These are phyloP conservation scores for Prinsepia uniflora DNA, from an alignment of 306 rosid species.

Conservation along the genomic window DNA sequence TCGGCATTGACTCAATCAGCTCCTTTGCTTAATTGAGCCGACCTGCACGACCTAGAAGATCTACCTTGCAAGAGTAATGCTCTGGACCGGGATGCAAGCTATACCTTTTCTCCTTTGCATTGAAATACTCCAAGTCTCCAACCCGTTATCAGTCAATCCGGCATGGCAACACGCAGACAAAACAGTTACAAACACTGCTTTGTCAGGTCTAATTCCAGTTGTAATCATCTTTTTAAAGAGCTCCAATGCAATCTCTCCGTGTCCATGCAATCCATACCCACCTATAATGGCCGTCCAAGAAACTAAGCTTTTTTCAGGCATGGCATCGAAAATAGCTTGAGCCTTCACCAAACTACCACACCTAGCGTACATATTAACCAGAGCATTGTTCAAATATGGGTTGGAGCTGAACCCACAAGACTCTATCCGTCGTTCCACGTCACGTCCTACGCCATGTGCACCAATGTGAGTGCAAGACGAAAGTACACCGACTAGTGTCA, in stretches of 20 bases:
- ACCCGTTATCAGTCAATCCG: conserved; percentile 66
- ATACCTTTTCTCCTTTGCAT: conserved; percentile 48
- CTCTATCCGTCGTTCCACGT: conserved; percentile 31
- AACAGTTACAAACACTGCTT: conserved; percentile 60
- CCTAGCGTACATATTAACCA: conserved; percentile 48
- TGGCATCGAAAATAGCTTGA: conserved; percentile 30
- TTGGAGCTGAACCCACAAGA: conserved; percentile 32
- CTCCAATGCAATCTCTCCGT: conserved; percentile 57
- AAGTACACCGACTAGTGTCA: conserved; percentile 48
- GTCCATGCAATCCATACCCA: conserved; percentile 91
- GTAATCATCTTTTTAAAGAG: conserved; percentile 67
- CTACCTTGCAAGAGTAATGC: conserved; percentile 84
- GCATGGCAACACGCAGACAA: conserved; percentile 90
- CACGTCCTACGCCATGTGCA: conserved; percentile 33
- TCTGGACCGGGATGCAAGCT: conserved; percentile 61
- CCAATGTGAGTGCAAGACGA: conserved; percentile 51
- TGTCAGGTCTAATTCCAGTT: conserved; percentile 63
- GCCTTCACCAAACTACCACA: conserved; percentile 53
- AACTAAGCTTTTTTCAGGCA: conserved; percentile 39
- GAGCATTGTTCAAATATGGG: conserved; percentile 37
- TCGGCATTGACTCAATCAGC: conserved; percentile 56
- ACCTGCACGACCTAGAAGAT: conserved; percentile 86
- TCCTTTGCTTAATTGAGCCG: conserved; percentile 61
- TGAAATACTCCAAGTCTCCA: conserved; percentile 57
- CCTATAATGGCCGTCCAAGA: conserved; percentile 54